Percentiles rank a stretch among this genome's conserved stretches.
Evolutionary conservation across 352 stramenopile species (phyloP).

Genomic region (Phytophthora constricta): DNA sequence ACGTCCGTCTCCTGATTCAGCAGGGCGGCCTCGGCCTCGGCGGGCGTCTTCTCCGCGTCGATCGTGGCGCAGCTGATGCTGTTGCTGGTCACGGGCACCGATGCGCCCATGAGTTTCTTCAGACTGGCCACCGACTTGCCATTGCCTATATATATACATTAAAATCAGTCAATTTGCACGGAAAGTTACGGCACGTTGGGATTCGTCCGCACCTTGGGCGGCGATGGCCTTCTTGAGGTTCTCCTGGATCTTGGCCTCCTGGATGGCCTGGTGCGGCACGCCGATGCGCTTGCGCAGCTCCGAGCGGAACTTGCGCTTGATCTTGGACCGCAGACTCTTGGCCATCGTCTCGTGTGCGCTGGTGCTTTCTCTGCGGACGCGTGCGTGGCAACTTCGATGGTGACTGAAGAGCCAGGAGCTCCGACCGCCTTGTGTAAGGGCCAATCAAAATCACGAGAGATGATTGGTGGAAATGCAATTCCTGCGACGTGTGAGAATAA

Average conservation of each 20-base stretch:
- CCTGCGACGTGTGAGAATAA: slow-evolving; percentile 40
- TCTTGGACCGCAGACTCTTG: slow-evolving; percentile 90
- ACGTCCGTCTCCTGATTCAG: slow-evolving; percentile 57
- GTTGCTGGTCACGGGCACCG: slow-evolving; percentile 52
- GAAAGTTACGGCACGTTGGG: background rate
- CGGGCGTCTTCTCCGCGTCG: slow-evolving; percentile 36
- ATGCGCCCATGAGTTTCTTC: slow-evolving; percentile 75
- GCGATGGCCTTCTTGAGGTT: slow-evolving; percentile 86
- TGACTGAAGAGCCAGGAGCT: slow-evolving; percentile 17
- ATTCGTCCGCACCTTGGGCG: slow-evolving; percentile 49
- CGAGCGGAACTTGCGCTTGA: slow-evolving; percentile 90
- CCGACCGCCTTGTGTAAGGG: slow-evolving; percentile 21
- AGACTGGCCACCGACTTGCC: slow-evolving; percentile 66
- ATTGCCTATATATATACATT: slow-evolving; percentile 27
- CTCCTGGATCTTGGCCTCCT: slow-evolving; percentile 85
- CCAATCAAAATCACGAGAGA: slow-evolving; percentile 34
- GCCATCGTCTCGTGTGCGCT: slow-evolving; percentile 58
- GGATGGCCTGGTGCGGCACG: slow-evolving; percentile 70
- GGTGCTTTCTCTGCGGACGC: background rate
- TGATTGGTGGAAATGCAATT: slow-evolving; percentile 21
- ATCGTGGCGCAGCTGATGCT: slow-evolving; percentile 53
- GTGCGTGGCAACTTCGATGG: slow-evolving; percentile 22
- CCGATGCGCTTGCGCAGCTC: slow-evolving; percentile 86
- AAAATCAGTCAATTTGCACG: slow-evolving; percentile 9
- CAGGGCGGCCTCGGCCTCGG: slow-evolving; percentile 52